These are phyloP conservation scores for Wakefieldia striispora DNA, from an alignment of 768 basidiomycete species.

Conservation along the genomic window DNA sequence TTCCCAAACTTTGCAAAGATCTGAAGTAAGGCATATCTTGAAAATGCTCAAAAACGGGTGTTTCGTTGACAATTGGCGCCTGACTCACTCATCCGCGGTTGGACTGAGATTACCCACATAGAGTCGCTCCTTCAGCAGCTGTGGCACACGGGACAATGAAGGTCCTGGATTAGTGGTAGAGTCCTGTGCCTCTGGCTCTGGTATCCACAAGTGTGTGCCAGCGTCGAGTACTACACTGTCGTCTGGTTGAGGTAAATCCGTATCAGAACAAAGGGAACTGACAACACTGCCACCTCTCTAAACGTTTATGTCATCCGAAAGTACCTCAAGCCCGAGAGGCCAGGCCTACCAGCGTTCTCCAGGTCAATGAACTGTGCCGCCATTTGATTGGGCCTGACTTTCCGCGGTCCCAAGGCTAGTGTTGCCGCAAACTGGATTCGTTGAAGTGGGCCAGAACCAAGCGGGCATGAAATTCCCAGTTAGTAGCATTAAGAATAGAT, in stretches of 20 bases:
- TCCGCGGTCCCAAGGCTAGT: too few relatives aligned
- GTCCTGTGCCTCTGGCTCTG: constrained; percentile 23
- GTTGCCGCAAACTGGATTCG: too few relatives aligned
- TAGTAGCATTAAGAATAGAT: too few relatives aligned
- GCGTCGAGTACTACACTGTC: constrained; percentile 5
- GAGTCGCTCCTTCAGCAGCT: constrained; percentile 64
- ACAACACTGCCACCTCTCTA: neutral
- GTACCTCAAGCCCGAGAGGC: too few relatives aligned
- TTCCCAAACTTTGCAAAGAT: constrained; percentile 91
- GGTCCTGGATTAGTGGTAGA: constrained; percentile 16
- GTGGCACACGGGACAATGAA: constrained; percentile 26
- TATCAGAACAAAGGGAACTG: neutral
- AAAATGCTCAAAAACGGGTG: constrained; percentile 11
- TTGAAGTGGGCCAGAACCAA: too few relatives aligned
- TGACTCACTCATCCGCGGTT: constrained; percentile 78
- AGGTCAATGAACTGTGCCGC: too few relatives aligned
- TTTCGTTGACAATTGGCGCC: neutral
- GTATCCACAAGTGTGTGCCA: constrained; percentile 31
- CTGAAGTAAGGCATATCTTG: constrained; percentile 84
- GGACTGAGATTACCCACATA: constrained; percentile 90
- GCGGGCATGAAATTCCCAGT: too few relatives aligned
- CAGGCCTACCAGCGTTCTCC: too few relatives aligned
- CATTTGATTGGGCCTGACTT: too few relatives aligned
- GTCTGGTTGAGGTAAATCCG: constrained; percentile 1
- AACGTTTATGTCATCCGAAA: too few relatives aligned